Evolutionary conservation across 1,284 basidiomycete species (phyloP), one percentile per base, ranked within the genome.

Genomic region (Heterobasidion annosum): DNA sequence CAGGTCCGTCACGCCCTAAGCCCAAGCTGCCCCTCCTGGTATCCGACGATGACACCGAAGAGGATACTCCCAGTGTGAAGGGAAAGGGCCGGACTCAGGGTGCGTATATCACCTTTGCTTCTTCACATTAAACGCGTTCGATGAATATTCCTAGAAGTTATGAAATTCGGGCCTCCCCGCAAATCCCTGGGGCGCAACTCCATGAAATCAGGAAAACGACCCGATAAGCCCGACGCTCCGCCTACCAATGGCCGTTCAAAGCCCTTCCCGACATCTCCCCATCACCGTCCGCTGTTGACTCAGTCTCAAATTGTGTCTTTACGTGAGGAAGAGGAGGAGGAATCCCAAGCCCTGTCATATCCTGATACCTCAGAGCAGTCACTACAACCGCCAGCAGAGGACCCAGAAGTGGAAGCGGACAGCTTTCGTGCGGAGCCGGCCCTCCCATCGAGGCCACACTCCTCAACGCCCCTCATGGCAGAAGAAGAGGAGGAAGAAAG

Each of bases 301-400:
- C 37, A n/a, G 12, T 40, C 37, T 13, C 51, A 52, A 34, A 52
- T 52, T 12, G n/a, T 45, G n/a, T 18, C 19, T 45, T n/a, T 47
- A 10, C 40, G 51, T 19, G 42, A 52, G 33, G 51, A 52, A 33
- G 51, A 52, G 51, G 51, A 52, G 19, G 51, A 52, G 33, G 34
- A 47, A 47, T 47, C 45, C 2, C 45, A 47, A 32, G 10, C 10
- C 18, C 45, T n/a, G n/a, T 40, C 37, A 40, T 40, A 40, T n/a
- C n/a, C 37, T 12, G n/a, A 40, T 10, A 2, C 37, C 12, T 1
- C 6, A 10, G 10, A n/a, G 37, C 37, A 40, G 6, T 47, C 5
- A 12, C 4, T 8, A 10, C 45, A n/a, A 16, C 18, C 18, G 16
- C 40, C 40, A 16, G 16, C 16, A 3, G 3, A 13, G 40, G 16